Percentiles rank a stretch among this genome's conserved stretches.
phyloP scores from a whole-genome alignment of 208 protist species.

The Acanthamoeba lenticulata region DNA sequence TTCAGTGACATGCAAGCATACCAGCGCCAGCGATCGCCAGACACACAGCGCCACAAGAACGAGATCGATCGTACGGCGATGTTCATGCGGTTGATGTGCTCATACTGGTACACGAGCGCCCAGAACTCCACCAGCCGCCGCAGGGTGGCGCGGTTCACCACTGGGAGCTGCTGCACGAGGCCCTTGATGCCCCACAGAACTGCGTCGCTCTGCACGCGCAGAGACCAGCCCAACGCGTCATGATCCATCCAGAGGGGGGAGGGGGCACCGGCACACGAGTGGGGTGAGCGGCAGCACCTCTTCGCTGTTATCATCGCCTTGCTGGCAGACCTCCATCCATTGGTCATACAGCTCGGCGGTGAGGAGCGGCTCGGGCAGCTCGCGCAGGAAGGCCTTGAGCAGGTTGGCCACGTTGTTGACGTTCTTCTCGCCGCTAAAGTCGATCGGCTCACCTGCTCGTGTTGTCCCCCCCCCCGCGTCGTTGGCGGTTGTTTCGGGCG shows the following conservation, averaged over 20 bases:
- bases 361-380: neutral
- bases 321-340: neutral
- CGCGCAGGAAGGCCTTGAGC: neutral
- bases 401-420: constrained; percentile 26
- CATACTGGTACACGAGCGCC: neutral
- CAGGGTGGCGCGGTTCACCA: neutral
- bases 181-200: neutral
- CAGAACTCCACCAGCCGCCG: neutral
- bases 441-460: constrained; percentile 4
- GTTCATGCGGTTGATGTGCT: constrained; percentile 44
- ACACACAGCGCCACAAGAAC: neutral
- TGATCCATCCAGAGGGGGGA: neutral
- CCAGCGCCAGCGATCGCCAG: too few species aligned
- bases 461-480: too few species aligned
- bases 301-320: neutral
- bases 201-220: neutral
- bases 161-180: neutral
- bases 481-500: too few species aligned
- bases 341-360: neutral
- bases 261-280: neutral
- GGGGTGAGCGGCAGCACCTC: neutral
- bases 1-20: too few species aligned
- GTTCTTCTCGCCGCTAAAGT: constrained; percentile 17
- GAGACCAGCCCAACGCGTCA: too few species aligned
- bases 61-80: neutral